Percentiles rank a stretch among this genome's conserved stretches.
Conservation (phyloP, 257 asterid species). For the Prunella vulgaris region DNA sequence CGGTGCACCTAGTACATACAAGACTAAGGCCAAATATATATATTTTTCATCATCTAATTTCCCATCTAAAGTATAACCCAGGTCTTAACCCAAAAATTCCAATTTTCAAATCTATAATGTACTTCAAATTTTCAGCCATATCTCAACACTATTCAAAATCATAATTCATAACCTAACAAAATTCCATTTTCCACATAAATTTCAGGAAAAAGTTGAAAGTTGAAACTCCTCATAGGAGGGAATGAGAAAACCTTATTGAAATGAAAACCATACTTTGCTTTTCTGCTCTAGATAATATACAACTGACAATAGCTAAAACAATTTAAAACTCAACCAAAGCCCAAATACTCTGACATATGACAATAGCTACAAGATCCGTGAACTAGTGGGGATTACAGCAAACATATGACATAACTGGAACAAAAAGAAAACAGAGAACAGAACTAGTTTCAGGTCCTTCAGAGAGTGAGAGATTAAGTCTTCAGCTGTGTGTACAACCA, state of each 20-base stretch:
- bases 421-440: conserved; percentile 5
- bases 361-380: conserved; percentile 9
- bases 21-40: too few relatives aligned
- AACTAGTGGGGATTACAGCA: conserved; percentile 19
- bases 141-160: neutral
- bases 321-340: neutral
- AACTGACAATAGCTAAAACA: neutral
- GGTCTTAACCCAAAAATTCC: neutral
- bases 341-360: neutral
- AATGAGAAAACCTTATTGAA: neutral
- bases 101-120: neutral
- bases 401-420: conserved; percentile 14
- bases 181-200: neutral
- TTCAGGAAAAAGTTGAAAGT: neutral
- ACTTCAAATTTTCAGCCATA: neutral
- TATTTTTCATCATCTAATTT: neutral
- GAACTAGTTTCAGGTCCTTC: neutral
- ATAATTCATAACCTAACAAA: neutral
- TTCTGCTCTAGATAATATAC: neutral
- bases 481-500: conserved; percentile 14
- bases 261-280: neutral
- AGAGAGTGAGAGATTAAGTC: neutral
- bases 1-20: too few relatives aligned
- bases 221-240: neutral
- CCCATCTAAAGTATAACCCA: neutral